These are phyloP conservation scores for Phyllosticta capitalensis DNA, from an alignment of 2,329 filamentous ascomycete genomes.

Conservation along the genomic window DNA sequence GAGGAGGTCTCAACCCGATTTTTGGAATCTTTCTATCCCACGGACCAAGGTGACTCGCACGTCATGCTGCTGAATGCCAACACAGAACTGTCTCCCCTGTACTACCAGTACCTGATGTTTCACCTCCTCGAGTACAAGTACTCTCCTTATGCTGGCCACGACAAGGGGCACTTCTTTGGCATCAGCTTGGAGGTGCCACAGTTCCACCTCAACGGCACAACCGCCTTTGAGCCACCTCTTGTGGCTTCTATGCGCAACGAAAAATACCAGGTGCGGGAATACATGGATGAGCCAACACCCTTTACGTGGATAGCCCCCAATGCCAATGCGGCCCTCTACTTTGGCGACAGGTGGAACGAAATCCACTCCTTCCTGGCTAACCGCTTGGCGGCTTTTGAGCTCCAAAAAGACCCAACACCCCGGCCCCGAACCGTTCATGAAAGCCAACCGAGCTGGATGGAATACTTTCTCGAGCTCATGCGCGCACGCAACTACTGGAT, in stretches of 20 bases:
- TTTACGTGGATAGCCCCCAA: conserved; percentile 83
- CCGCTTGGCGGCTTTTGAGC: conserved; percentile 37
- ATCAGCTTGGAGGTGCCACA: conserved; percentile 70
- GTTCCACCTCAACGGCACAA: conserved; percentile 51
- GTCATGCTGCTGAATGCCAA: conserved; percentile 79
- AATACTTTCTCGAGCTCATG: conserved; percentile 68
- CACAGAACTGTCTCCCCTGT: conserved; percentile 67
- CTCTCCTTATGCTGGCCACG: conserved; percentile 40
- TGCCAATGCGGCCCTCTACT: conserved; percentile 70
- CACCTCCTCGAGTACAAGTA: conserved; percentile 67
- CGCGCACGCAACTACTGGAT: conserved; percentile 68
- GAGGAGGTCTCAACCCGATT: conserved; percentile 67
- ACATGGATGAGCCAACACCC: conserved; percentile 31
- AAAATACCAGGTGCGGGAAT: conserved; percentile 18
- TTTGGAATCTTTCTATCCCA: conserved; percentile 81
- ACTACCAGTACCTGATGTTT: conserved; percentile 81
- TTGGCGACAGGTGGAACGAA: conserved; percentile 79
- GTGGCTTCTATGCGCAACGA: conserved; percentile 28
- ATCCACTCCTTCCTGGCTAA: conserved; percentile 70
- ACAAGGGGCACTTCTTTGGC: conserved; percentile 55
- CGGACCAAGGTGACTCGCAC: conserved; percentile 54
- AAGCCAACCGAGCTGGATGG: conserved; percentile 64
- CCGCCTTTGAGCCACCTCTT: conserved; percentile 42
- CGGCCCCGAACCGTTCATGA: conserved; percentile 46
- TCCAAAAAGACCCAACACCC: conserved; percentile 16